Evolutionary conservation across 163 green algal genomes (phyloP).

Genomic region (Chloromonas sp.): DNA sequence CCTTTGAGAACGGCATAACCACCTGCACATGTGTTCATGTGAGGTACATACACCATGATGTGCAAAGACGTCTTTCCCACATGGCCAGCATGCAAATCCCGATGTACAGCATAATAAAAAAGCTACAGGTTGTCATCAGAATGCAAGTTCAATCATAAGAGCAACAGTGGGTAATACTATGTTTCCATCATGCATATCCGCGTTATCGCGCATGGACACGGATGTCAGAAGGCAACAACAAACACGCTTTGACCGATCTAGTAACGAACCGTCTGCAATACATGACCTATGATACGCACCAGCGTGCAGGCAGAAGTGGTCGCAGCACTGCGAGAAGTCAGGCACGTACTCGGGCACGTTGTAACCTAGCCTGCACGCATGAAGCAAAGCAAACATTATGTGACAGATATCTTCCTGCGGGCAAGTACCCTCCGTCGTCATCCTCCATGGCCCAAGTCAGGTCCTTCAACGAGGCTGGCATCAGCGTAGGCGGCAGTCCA

Average conservation of each 20-base stretch:
- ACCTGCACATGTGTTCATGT: slow-evolving; percentile 18
- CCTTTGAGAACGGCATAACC: slow-evolving; percentile 61
- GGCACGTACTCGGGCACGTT: slow-evolving; percentile 22
- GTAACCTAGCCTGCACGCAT: neutral
- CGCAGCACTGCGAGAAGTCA: slow-evolving; percentile 34
- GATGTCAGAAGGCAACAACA: neutral
- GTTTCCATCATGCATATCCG: too few species aligned
- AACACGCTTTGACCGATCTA: neutral
- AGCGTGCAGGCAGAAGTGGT: slow-evolving; percentile 56
- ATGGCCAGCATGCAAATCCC: neutral
- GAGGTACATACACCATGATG: neutral
- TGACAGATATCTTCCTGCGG: neutral
- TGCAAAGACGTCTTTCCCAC: neutral
- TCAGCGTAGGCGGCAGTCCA: too few species aligned
- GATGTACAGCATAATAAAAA: neutral
- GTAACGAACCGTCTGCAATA: neutral
- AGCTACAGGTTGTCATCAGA: too few species aligned
- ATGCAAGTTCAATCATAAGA: too few species aligned
- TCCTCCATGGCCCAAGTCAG: too few species aligned
- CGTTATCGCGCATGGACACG: too few species aligned
- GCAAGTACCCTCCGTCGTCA: too few species aligned
- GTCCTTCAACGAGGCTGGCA: too few species aligned
- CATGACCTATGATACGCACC: slow-evolving; percentile 8
- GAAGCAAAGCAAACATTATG: neutral
- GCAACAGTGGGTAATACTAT: too few species aligned